These are phyloP conservation scores for Erodium texanum DNA, from an alignment of 441 rosid species.

Conservation along the genomic window DNA sequence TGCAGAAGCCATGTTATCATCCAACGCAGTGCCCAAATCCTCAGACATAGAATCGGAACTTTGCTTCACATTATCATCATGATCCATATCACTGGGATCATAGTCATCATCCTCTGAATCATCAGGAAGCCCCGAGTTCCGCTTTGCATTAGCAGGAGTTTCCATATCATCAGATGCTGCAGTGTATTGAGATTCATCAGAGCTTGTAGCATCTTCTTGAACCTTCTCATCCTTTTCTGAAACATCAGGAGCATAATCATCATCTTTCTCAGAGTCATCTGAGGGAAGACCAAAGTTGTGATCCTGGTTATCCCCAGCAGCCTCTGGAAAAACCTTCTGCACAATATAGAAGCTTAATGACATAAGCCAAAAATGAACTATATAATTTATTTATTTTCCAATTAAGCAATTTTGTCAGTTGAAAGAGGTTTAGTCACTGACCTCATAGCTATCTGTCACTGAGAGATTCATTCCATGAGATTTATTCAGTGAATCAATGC, in stretches of 20 bases:
- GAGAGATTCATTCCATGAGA: constrained; percentile 57
- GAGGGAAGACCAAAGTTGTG: constrained; percentile 62
- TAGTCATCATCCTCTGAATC: constrained; percentile 87
- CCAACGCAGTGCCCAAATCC: constrained; percentile 35
- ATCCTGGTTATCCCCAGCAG: constrained; percentile 36
- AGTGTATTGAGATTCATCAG: constrained; percentile 53
- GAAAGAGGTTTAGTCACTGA: constrained; percentile 23
- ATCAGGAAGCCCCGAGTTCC: constrained; percentile 50
- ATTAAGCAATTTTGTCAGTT: too few relatives aligned
- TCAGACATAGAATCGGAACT: constrained; percentile 73
- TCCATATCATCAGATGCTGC: constrained; percentile 50
- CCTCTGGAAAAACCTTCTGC: constrained; percentile 94
- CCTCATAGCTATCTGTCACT: constrained; percentile 77
- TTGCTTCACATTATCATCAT: constrained; percentile 31
- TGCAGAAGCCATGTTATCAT: constrained; percentile 27
- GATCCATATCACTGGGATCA: constrained; percentile 54
- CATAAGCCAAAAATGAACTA: neutral
- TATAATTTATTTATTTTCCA: too few relatives aligned
- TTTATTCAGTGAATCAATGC: constrained; percentile 59
- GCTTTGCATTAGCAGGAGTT: constrained; percentile 29
- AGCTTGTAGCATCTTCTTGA: constrained; percentile 41
- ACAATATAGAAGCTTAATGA: constrained; percentile 18
- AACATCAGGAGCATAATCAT: constrained; percentile 61
- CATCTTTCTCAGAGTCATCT: constrained; percentile 69
- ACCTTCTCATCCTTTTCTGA: constrained; percentile 33